These are phyloP conservation scores for Boletellus ananas DNA, from an alignment of 768 basidiomycete genomes.

Conservation along the genomic window DNA sequence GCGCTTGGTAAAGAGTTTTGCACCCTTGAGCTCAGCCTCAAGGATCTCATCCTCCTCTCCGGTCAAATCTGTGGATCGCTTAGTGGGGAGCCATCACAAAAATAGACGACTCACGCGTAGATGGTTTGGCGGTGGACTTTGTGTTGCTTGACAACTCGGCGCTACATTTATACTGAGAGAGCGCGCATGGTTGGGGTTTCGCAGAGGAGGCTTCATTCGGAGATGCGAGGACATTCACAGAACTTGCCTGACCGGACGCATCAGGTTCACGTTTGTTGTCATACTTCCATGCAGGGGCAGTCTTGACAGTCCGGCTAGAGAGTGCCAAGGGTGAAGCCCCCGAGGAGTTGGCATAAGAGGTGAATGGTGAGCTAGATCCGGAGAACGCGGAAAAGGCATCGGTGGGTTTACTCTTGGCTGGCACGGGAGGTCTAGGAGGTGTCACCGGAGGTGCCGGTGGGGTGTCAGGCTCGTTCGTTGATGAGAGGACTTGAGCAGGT, in stretches of 20 bases:
- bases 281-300: conserved; percentile 27
- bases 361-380: conserved; percentile 34
- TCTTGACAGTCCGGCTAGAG: conserved; percentile 11
- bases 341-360: conserved; percentile 25
- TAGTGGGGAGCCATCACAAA: neutral
- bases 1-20: conserved; percentile 47
- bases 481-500: neutral
- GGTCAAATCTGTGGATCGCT: conserved; percentile 34
- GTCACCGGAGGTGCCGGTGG: conserved; percentile 10
- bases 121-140: conserved; percentile 5
- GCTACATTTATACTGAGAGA: neutral
- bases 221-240: conserved; percentile 16
- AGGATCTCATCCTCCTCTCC: conserved; percentile 66
- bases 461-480: conserved; percentile 8
- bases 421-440: conserved; percentile 10
- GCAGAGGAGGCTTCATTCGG: conserved; percentile 13
- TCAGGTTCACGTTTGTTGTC: conserved; percentile 6
- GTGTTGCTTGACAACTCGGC: neutral
- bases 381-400: conserved; percentile 41
- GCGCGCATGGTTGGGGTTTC: neutral
- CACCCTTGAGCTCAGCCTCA: conserved; percentile 54
- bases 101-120: conserved; percentile 14
- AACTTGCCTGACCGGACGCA: conserved; percentile 5
- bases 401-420: conserved; percentile 5
- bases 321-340: conserved; percentile 23